Percentiles rank a stretch among this genome's conserved stretches.
Evolutionary conservation across 306 rosid species (phyloP).

Genomic region (Inga leiocalycina): DNA sequence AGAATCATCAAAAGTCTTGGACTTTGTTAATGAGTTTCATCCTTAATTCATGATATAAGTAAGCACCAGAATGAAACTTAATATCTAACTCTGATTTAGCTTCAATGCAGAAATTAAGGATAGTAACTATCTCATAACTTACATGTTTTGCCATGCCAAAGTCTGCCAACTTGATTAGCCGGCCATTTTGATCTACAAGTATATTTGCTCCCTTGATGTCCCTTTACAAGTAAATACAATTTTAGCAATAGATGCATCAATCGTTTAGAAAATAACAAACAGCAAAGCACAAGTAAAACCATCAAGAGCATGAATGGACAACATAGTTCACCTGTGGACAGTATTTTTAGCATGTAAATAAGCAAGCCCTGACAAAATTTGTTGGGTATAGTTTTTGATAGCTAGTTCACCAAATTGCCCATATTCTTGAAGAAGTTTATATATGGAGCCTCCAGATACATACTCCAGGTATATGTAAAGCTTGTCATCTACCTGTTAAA

Average conservation of each 20-base stretch:
- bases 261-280: slow-evolving; percentile 20
- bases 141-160: slow-evolving; percentile 99
- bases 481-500: slow-evolving; percentile 80
- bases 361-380: slow-evolving; percentile 95
- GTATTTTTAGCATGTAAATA: slow-evolving; percentile 90
- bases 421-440: slow-evolving; percentile 95
- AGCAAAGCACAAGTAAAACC: slow-evolving; percentile 22
- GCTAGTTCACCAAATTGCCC: slow-evolving; percentile 87
- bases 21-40: slow-evolving; percentile 9
- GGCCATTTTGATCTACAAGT: slow-evolving; percentile 92
- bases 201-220: slow-evolving; percentile 99
- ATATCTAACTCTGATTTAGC: slow-evolving; percentile 26
- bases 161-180: slow-evolving; percentile 93
- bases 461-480: slow-evolving; percentile 93
- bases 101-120: slow-evolving; percentile 30
- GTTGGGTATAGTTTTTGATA: slow-evolving; percentile 92
- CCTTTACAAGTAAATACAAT: slow-evolving; percentile 56
- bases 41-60: slow-evolving; percentile 21
- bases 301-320: slow-evolving; percentile 29
- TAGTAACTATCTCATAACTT: slow-evolving; percentile 43
- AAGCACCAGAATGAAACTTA: slow-evolving; percentile 10
- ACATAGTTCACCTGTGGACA: slow-evolving; percentile 78
- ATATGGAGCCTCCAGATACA: slow-evolving; percentile 97
- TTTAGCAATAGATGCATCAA: slow-evolving; percentile 25
- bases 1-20: background rate